These are phyloP conservation scores for Thoreauomyces humboldtii DNA, from an alignment of 192 early-diverging fungal species.

Conservation along the genomic window DNA sequence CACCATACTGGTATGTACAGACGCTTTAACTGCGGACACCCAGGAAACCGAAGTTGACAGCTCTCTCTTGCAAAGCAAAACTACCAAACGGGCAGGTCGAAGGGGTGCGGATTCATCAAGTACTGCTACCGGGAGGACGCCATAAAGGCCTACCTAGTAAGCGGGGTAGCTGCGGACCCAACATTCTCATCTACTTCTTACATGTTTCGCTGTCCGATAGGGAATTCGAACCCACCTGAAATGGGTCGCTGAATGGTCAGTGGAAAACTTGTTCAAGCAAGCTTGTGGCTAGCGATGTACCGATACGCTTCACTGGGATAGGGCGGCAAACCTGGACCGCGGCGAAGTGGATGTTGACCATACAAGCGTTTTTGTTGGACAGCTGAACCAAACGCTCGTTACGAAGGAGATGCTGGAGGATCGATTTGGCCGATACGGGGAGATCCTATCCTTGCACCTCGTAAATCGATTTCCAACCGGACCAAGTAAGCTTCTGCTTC, in stretches of 20 bases:
- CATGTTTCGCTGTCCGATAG: no score
- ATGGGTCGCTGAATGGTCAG: conserved; percentile 68
- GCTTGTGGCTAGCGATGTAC: not conserved
- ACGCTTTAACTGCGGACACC: no score
- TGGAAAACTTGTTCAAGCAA: conserved; percentile 27
- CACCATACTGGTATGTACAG: conserved; percentile 46
- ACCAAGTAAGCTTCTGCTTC: conserved; percentile 8
- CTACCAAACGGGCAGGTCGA: conserved; percentile 35
- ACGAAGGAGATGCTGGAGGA: conserved; percentile 50
- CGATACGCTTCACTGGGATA: conserved; percentile 1
- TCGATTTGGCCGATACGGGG: conserved; percentile 56
- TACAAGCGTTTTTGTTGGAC: conserved; percentile 63
- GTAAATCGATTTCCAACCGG: conserved; percentile 42
- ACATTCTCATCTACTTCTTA: no score
- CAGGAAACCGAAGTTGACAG: no score
- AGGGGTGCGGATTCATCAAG: conserved; percentile 67
- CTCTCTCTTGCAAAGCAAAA: no score
- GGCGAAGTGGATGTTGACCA: conserved; percentile 50
- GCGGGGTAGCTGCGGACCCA: not conserved
- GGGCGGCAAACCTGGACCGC: conserved; percentile 44
- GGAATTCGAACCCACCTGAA: conserved; percentile 37
- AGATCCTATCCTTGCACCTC: conserved; percentile 46
- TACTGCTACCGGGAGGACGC: conserved; percentile 71
- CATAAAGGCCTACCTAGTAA: conserved; percentile 61
- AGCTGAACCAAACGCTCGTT: conserved; percentile 47